Evolutionary conservation across 495 filamentous ascomycete species (phyloP).

Genomic region (Wilcoxina mikolae): DNA sequence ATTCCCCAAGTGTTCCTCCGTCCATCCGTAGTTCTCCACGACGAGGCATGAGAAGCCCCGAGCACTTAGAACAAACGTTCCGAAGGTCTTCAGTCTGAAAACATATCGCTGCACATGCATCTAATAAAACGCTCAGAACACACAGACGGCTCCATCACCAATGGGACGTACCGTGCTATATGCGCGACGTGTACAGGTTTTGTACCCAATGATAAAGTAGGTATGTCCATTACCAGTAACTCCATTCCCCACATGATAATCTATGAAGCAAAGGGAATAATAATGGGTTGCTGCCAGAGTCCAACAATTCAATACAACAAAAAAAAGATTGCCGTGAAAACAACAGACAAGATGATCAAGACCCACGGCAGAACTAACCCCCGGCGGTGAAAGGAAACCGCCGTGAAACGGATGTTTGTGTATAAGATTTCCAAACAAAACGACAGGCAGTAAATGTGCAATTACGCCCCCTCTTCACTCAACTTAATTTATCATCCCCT

Average conservation of each 20-base stretch:
- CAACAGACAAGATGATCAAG: not conserved
- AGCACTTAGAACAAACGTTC: too few relatives aligned
- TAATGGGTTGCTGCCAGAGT: not conserved
- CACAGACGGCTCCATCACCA: too few relatives aligned
- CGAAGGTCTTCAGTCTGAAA: too few relatives aligned
- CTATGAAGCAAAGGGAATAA: not conserved
- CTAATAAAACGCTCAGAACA: too few relatives aligned
- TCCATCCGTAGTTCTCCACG: not conserved
- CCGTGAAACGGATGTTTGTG: constrained; percentile 26
- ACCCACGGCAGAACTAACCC: not conserved
- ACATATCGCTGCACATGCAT: too few relatives aligned
- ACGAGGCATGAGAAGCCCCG: too few relatives aligned
- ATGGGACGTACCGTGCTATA: too few relatives aligned
- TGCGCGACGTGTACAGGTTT: too few relatives aligned
- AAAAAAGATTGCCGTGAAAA: not conserved
- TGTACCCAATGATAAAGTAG: too few relatives aligned
- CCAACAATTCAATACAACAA: not conserved
- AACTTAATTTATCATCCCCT: constrained; percentile 14
- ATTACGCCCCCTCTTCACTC: too few relatives aligned
- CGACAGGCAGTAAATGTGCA: constrained; percentile 7
- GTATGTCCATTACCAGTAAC: not conserved
- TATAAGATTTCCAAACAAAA: too few relatives aligned
- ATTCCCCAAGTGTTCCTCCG: not conserved
- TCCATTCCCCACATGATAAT: not conserved
- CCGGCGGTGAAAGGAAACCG: constrained; percentile 5